A percentile compares a stretch with the other conserved stretches of the same genome.
Conservation (phyloP, 176 grass and related monocot species). For the Aegilops sharonensis region DNA sequence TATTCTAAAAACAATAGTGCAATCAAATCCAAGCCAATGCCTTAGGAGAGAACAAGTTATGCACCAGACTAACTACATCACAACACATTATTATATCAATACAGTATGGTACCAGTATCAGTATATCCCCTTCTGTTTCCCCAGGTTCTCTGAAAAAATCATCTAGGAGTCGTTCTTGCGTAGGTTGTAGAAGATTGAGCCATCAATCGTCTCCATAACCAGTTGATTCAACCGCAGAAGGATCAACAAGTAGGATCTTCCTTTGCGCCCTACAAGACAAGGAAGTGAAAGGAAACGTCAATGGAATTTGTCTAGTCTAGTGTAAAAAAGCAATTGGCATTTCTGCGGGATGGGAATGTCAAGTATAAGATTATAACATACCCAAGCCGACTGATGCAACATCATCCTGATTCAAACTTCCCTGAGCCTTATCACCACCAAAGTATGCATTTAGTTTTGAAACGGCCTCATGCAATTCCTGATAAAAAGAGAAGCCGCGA, state of each 20-base stretch:
- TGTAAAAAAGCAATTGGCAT: background rate
- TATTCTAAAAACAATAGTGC: background rate
- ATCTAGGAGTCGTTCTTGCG: constrained; percentile 28
- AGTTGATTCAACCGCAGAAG: constrained; percentile 76
- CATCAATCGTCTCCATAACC: constrained; percentile 60
- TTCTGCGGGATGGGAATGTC: background rate
- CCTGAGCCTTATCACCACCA: constrained; percentile 22
- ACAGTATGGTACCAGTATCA: background rate
- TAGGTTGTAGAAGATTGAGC: constrained; percentile 57
- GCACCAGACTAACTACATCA: background rate
- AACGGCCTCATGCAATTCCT: constrained; percentile 72
- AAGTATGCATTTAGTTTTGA: constrained; percentile 79
- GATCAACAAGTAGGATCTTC: constrained; percentile 70
- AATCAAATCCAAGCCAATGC: constrained; percentile 4
- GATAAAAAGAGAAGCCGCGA: background rate
- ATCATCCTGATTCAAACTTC: constrained; percentile 78
- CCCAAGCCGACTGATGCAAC: constrained; percentile 64
- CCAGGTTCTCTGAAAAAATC: background rate
- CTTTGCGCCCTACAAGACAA: constrained; percentile 66
- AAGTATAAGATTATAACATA: constrained; percentile 22
- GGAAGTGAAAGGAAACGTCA: background rate
- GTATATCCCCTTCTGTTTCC: background rate
- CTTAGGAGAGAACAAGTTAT: background rate
- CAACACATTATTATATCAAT: background rate
- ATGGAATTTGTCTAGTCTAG: background rate